Conservation (phyloP, 179 eudicot species). For the Pouteria campechiana region DNA sequence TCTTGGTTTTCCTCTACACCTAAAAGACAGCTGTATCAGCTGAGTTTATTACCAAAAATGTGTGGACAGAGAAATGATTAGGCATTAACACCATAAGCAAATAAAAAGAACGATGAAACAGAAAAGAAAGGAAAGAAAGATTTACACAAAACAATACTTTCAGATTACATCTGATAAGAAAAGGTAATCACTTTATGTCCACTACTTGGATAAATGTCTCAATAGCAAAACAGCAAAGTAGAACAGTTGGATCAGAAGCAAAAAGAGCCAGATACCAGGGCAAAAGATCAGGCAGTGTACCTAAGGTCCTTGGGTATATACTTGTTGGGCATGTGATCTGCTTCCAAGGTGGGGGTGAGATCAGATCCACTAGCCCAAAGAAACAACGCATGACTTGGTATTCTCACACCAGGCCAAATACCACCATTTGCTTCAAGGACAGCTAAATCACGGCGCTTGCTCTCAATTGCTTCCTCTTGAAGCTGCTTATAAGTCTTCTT, state of each 20-base stretch:
- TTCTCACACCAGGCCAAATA: slow-evolving; percentile 82
- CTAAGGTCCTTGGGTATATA: slow-evolving; percentile 74
- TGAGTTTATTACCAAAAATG: no score
- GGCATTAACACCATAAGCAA: no score
- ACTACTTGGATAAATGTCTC: no score
- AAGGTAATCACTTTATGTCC: no score
- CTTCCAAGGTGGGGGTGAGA: slow-evolving; percentile 62
- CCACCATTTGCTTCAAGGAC: slow-evolving; percentile 81
- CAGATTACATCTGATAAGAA: no score
- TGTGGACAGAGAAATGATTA: no score
- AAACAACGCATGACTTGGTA: slow-evolving; percentile 78
- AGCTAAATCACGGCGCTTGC: slow-evolving; percentile 79
- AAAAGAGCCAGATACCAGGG: neutral
- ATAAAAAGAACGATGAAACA: no score
- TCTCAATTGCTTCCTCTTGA: slow-evolving; percentile 81
- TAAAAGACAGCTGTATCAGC: no score
- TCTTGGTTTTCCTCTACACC: no score
- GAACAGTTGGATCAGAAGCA: neutral
- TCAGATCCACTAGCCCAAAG: slow-evolving; percentile 97
- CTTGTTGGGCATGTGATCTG: slow-evolving; percentile 90
- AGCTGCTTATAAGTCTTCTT: slow-evolving; percentile 68
- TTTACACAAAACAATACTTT: no score
- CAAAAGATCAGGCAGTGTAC: slow-evolving; percentile 10
- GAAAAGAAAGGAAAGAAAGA: no score
- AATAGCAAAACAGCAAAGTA: no score